Evolutionary conservation across 192 early-diverging fungal species (phyloP).

Genomic region (Backusella circina): DNA sequence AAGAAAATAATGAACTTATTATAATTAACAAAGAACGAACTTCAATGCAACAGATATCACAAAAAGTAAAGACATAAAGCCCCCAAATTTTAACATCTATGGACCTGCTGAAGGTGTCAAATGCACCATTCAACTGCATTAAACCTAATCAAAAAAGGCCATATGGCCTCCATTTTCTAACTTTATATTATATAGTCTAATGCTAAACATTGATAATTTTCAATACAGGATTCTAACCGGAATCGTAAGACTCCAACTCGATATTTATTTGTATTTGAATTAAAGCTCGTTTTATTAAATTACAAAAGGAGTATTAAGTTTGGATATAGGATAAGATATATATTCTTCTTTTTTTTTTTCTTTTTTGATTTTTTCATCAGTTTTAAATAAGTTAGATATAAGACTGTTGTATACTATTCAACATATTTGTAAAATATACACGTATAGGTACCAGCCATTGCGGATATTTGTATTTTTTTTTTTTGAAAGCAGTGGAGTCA

Average conservation of each 20-base stretch:
- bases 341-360: background rate
- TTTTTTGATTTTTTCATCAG: background rate
- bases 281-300: background rate
- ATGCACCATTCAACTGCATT: too few species aligned
- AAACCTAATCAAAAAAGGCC: too few species aligned
- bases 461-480: background rate
- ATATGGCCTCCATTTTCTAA: background rate
- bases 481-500: too few species aligned
- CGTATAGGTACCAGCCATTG: background rate
- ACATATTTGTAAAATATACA: background rate
- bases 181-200: background rate
- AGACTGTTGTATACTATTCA: background rate
- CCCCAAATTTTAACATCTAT: too few species aligned
- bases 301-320: background rate
- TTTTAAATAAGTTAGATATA: background rate
- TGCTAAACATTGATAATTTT: too few species aligned
- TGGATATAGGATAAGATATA: background rate
- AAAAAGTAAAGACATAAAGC: too few species aligned
- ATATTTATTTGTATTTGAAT: background rate
- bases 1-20: too few species aligned
- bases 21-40: too few species aligned
- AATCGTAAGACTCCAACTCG: background rate
- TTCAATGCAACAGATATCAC: too few species aligned
- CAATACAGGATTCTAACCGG: too few species aligned
- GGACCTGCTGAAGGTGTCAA: too few species aligned